phyloP scores from a whole-genome alignment of 441 rosid genomes.

The Euphorbia schlechtendalii region DNA sequence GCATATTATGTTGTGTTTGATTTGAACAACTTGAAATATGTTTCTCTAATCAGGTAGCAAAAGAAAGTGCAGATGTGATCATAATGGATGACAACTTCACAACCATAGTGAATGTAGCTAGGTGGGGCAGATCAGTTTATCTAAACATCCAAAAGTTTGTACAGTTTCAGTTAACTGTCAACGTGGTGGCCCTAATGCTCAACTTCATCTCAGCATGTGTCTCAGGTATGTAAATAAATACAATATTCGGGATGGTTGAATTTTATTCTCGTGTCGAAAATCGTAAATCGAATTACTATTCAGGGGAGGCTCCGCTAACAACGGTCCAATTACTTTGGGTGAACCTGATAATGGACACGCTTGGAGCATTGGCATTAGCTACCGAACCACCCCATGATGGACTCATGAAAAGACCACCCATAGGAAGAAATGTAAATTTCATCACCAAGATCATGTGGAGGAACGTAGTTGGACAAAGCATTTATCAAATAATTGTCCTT shows the following conservation, averaged over 20 bases:
- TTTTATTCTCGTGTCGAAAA: no score
- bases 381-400: conserved; percentile 41
- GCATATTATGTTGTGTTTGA: background rate
- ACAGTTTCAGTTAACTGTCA: conserved; percentile 59
- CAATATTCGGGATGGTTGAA: no score
- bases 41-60: conserved; percentile 37
- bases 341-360: conserved; percentile 58
- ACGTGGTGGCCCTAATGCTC: conserved; percentile 42
- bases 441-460: conserved; percentile 49
- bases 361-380: conserved; percentile 53
- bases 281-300: no score
- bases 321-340: conserved; percentile 57
- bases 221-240: no score
- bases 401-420: conserved; percentile 43
- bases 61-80: conserved; percentile 52
- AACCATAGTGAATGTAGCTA: conserved; percentile 37
- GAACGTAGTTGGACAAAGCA: conserved; percentile 40
- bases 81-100: conserved; percentile 49
- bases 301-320: conserved; percentile 45
- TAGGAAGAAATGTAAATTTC: conserved; percentile 34
- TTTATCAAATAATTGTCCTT: conserved; percentile 34
- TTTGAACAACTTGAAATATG: background rate
- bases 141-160: no score
- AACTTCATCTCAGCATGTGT: conserved; percentile 52
- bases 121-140: conserved; percentile 56